Base-by-base conservation (phyloP, 148 eudicot species). In the Heliosperma pusillum region DNA sequence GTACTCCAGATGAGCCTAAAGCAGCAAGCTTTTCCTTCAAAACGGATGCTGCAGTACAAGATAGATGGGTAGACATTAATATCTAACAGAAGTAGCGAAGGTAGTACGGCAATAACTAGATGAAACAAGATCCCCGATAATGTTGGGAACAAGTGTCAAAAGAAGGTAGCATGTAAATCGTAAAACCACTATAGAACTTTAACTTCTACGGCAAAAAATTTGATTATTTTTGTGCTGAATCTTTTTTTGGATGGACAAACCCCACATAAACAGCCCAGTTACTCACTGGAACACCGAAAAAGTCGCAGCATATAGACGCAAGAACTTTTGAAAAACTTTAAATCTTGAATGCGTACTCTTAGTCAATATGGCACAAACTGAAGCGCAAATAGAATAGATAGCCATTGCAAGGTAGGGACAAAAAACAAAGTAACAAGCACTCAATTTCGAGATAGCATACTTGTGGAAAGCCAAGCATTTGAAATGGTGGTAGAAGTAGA, bases 21-120 rank as follows among this genome's bases (percentile, higher is more conserved):
- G 97, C 65, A 27, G 97, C 88, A 78, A 95, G 97, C 80, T 95
- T 95, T 84, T 95, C 98, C 89, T 95, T 95, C 77, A 95, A 82
- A 70, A 90, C 96, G 81, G 98, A 95, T 71, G 98, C 98, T 95
- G 90, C 77, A 82, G 78, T 74, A 47, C 42, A 56, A 45, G 17
- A 62, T 17, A 40, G n/a, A 45, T 15, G 13, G 60, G 52, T 52
- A 12, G 22, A 44, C 76, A 65, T 42, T 22, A 80, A 55, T 53
- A 55, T 50, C 16, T 60, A 63, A 70, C 6, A 19, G 24, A 30
- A 72, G 44, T 26, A 58, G 74, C 59, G 47, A 45, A n/a, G 0
- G 63, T 5, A n/a, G 30, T 19, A 27, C 53, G 45, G 44, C 45
- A 69, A 63, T 7, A 60, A 5, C 61, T 47, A 66, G 40, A 70